These are phyloP conservation scores for Sapria himalayana DNA, from an alignment of 345 rosid species.

Conservation along the genomic window DNA sequence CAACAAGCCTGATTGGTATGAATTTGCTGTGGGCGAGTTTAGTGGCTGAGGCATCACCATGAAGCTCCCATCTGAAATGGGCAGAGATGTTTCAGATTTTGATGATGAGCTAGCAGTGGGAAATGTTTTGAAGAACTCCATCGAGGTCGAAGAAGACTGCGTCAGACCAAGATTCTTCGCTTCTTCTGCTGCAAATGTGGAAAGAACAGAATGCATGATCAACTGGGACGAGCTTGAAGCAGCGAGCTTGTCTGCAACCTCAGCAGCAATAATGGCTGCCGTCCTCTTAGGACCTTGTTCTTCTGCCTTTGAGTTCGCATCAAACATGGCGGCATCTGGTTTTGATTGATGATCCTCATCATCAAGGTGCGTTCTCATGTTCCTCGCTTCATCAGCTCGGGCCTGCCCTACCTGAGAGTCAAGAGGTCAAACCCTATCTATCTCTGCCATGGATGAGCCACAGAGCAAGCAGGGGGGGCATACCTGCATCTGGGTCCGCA, in stretches of 20 bases:
- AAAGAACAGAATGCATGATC: conserved; percentile 83
- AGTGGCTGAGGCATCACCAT: conserved; percentile 22
- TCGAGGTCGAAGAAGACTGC: conserved; percentile 9
- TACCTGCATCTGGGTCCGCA: conserved; percentile 79
- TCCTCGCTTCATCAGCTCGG: conserved; percentile 47
- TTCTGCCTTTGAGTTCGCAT: conserved; percentile 19
- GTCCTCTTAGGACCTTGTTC: conserved; percentile 43
- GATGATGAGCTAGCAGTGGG: conserved; percentile 11
- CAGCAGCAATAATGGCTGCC: conserved; percentile 83
- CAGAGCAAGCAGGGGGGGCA: no score
- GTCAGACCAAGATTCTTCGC: conserved; percentile 44
- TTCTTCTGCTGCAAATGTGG: conserved; percentile 83
- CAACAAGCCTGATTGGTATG: conserved; percentile 20
- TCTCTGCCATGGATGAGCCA: no score
- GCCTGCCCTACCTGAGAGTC: conserved; percentile 61
- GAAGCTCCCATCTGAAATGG: conserved; percentile 23
- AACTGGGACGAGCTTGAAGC: conserved; percentile 80
- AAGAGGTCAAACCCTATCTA: no score
- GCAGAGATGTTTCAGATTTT: conserved; percentile 22
- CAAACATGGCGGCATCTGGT: conserved; percentile 12
- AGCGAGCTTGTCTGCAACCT: conserved; percentile 79
- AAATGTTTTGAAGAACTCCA: conserved; percentile 7
- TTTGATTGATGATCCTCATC: conserved; percentile 29
- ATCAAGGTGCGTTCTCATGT: conserved; percentile 41
- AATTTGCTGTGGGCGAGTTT: conserved; percentile 17